A percentile compares a stretch with the other conserved stretches of the same genome.
Conservation (phyloP, 2,329 filamentous ascomycete species). For the Sclerotinia subarctica region DNA sequence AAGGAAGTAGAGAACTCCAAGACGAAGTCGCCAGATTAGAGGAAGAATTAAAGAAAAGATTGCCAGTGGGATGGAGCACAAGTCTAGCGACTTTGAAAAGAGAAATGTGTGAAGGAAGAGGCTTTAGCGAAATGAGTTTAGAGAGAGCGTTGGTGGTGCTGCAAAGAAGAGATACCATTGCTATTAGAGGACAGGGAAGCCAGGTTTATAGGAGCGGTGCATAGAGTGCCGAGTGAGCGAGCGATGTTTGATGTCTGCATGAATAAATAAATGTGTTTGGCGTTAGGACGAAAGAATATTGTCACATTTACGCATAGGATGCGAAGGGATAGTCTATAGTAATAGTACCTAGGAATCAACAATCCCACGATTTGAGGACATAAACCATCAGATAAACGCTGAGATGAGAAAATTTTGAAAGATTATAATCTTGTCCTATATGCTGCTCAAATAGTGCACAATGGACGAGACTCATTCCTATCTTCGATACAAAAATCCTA, state of each 20-base stretch:
- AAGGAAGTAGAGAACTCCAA: conserved; percentile 83
- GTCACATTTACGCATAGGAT: neutral
- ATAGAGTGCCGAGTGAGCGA: conserved; percentile 38
- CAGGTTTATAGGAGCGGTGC: conserved; percentile 73
- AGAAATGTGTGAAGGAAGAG: conserved; percentile 89
- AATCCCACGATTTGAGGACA: neutral
- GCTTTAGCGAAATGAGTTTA: conserved; percentile 82
- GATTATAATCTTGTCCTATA: neutral
- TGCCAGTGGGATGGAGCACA: conserved; percentile 95
- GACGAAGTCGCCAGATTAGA: conserved; percentile 86
- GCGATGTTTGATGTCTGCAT: conserved; percentile 12
- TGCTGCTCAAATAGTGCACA: neutral
- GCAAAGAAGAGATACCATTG: conserved; percentile 82
- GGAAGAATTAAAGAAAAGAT: conserved; percentile 77
- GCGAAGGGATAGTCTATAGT: neutral
- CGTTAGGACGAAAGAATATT: conserved; percentile 8
- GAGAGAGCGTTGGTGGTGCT: conserved; percentile 82
- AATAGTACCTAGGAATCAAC: neutral
- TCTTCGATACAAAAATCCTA: neutral
- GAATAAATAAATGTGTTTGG: conserved; percentile 7
- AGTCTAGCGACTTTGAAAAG: conserved; percentile 79
- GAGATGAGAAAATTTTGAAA: neutral
- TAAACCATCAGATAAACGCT: neutral
- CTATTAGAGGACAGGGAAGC: conserved; percentile 72
- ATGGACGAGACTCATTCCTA: neutral